Evolutionary conservation across 345 rosid genomes (phyloP).

Genomic region (Gossypium herbaceum): DNA sequence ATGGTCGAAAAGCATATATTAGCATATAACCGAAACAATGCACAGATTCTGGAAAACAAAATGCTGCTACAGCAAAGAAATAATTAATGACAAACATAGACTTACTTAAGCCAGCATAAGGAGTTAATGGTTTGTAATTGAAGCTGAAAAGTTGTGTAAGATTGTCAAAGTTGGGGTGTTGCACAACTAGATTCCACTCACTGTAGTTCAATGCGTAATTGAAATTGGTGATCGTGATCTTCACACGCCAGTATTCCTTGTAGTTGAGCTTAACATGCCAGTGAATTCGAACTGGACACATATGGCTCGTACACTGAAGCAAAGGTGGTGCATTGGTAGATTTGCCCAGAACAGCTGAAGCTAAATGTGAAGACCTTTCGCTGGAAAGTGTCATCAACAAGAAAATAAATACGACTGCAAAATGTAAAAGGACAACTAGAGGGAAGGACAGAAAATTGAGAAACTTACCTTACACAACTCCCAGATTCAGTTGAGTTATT

Average conservation of each 20-base stretch:
- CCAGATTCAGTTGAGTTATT: conserved; percentile 34
- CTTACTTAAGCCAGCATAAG: conserved; percentile 76
- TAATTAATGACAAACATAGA: background rate
- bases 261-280: conserved; percentile 94
- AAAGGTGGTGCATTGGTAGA: conserved; percentile 49
- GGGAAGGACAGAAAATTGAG: background rate
- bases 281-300: conserved; percentile 84
- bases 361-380: conserved; percentile 50
- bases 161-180: conserved; percentile 82
- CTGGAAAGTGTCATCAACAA: conserved; percentile 37
- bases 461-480: conserved; percentile 57
- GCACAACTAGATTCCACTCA: conserved; percentile 84
- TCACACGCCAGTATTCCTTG: conserved; percentile 89
- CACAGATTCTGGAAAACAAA: background rate
- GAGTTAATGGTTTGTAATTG: conserved; percentile 64
- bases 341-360: conserved; percentile 59
- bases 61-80: background rate
- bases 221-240: conserved; percentile 82
- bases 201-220: conserved; percentile 72
- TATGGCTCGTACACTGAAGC: conserved; percentile 72
- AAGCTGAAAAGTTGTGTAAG: conserved; percentile 74
- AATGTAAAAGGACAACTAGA: background rate
- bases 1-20: background rate
- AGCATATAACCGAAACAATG: background rate
- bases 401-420: background rate